Evolutionary conservation across 2,329 filamentous ascomycete species (phyloP).

Genomic region (Huntiella bhutanensis): DNA sequence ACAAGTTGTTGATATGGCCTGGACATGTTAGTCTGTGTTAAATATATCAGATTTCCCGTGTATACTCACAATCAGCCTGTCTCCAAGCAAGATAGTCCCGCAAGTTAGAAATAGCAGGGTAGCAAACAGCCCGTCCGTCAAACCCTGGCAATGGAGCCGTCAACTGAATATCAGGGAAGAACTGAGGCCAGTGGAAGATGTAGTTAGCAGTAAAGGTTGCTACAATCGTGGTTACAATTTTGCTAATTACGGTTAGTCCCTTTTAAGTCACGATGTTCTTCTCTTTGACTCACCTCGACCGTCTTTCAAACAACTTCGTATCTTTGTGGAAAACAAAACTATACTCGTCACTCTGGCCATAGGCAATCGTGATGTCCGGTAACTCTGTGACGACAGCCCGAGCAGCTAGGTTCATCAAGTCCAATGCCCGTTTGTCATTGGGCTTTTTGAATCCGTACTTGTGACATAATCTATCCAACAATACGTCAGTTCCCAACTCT

Average conservation of each 20-base stretch:
- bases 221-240: constrained; percentile 76
- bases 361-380: constrained; percentile 70
- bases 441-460: constrained; percentile 81
- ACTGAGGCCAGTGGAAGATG: constrained; percentile 56
- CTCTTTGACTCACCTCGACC: constrained; percentile 41
- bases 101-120: constrained; percentile 64
- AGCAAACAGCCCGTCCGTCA: constrained; percentile 78
- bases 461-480: constrained; percentile 45
- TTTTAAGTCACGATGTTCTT: not conserved
- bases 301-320: constrained; percentile 66
- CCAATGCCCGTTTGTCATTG: constrained; percentile 69
- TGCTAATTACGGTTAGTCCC: constrained; percentile 31
- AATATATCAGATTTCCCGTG: not conserved
- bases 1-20: constrained; percentile 97
- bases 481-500: not conserved
- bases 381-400: constrained; percentile 65
- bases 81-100: constrained; percentile 95
- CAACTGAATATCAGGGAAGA: constrained; percentile 54
- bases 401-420: constrained; percentile 93
- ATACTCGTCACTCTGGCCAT: constrained; percentile 90
- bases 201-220: constrained; percentile 91
- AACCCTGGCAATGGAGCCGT: constrained; percentile 68
- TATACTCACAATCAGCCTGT: constrained; percentile 72
- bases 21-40: not conserved
- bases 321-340: constrained; percentile 82